Base-by-base conservation (phyloP, 352 stramenopile genomes). In the Globisporangium parvum region DNA sequence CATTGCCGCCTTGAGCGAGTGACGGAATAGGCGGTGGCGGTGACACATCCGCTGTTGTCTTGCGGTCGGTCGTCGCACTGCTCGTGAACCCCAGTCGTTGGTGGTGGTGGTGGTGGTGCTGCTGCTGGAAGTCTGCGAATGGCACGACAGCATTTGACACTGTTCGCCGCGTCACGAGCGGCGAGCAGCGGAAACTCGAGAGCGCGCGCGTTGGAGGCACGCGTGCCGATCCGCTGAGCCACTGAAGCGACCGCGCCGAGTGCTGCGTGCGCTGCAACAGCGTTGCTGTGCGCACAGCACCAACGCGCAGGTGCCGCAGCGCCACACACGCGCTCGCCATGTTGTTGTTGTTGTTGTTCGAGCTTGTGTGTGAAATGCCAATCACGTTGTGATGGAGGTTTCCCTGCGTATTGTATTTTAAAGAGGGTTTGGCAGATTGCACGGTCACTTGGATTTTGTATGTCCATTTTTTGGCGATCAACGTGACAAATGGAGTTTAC, bases 241-340 rank as follows among this genome's bases (percentile, higher is more conserved):
- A 24, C 6, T 55, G 50, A n/a, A 23, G 17, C 2, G 33, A 15
- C 15, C 20, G 14, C 2, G 8, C 21, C 20, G 20, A 10, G 20
- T 24, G 50, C 28, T 59, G 53, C 42, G 39, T 24, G 28, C 50
- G 53, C 6, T 51, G 12, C 4, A 57, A 26, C 26, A 42, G 52
- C n/a, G 53, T 24, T 18, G 44, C 53, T 14, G 31, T 39, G 4
- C 44, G 53, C 11, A 33, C 20, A 26, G 51, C 21, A 35, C 51
- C 8, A 24, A 44, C 28, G 23, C 45, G 53, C 45, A 59, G 3
- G 45, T 26, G 41, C 31, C 33, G 53, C 53, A 59, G 42, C 53
- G 44, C 45, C 31, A 59, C 47, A 33, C 51, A 26, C 15, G 41
- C 23, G 44, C 44, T 52, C 44, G 53, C 33, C 51, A 55, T 55